Evolutionary conservation across 768 basidiomycete genomes (phyloP).

Genomic region (Lactifluus subvellereus): DNA sequence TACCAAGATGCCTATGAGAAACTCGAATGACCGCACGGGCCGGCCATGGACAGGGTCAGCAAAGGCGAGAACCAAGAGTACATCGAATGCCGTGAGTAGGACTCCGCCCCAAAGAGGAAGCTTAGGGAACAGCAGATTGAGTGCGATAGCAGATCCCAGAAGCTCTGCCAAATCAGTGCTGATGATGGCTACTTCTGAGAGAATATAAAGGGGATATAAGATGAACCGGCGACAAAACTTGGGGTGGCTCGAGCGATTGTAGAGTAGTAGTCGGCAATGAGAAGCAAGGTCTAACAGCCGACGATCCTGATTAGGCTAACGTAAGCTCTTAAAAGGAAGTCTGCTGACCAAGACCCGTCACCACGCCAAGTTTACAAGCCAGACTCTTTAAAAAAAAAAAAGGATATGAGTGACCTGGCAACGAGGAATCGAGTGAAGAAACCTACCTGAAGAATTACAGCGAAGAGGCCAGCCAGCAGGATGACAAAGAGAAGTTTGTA

Average conservation of each 20-base stretch:
- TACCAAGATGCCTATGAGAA: constrained; percentile 39
- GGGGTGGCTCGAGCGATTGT: constrained; percentile 39
- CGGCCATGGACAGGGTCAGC: constrained; percentile 53
- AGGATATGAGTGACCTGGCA: neutral
- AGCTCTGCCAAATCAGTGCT: constrained; percentile 57
- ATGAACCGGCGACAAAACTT: constrained; percentile 35
- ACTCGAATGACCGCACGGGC: constrained; percentile 65
- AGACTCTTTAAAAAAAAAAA: constrained; percentile 45
- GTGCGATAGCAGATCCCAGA: constrained; percentile 53
- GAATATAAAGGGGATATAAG: constrained; percentile 47
- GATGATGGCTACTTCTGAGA: constrained; percentile 48
- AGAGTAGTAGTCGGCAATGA: constrained; percentile 44
- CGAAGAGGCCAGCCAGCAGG: constrained; percentile 74
- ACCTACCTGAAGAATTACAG: constrained; percentile 71
- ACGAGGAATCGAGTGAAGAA: neutral
- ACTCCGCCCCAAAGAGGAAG: constrained; percentile 44
- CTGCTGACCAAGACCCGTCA: neutral
- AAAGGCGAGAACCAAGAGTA: constrained; percentile 56
- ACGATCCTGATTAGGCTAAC: neutral
- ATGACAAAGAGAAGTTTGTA: constrained; percentile 79
- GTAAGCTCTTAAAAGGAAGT: neutral
- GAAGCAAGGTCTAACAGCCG: constrained; percentile 36
- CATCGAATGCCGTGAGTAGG: constrained; percentile 44
- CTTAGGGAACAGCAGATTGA: constrained; percentile 46
- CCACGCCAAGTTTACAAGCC: constrained; percentile 70